Base-by-base conservation (phyloP, 2,329 filamentous ascomycete species). In the Coniochaeta sp. region DNA sequence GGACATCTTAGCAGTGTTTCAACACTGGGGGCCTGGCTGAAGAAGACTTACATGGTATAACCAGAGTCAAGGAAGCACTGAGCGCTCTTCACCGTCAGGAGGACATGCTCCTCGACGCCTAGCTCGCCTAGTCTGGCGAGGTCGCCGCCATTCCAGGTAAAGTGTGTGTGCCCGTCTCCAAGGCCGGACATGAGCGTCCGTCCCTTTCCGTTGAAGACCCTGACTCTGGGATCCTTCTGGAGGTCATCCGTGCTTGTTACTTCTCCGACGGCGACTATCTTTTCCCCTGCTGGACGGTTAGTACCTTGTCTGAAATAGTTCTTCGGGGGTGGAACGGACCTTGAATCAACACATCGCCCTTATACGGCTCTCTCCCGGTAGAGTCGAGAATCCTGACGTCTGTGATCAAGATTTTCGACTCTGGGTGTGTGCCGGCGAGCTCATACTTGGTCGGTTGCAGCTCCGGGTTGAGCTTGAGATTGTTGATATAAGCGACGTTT, bases 181-280 rank as follows among this genome's bases (percentile, higher is more conserved):
- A 77, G 61, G 1, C 75, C 75, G n/a, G 68, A 68, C 69, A 77
- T 77, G 24, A 78, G 56, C 1, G 74, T 77, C 18, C 73, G 62
- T 1, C 71, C 71, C 13, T 59, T 59, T 1, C 71, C 72, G 5
- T 70, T 51, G 42, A 73, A 61, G 26, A 68, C 60, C 30, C 66
- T 63, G 9, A 72, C 65, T 22, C n/a, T 51, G 3, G 56, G 50
- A 33, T 62, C 52, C n/a, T 52, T 55, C 40, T 60, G 55, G 6
- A 65, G 47, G 2, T 54, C 53, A 4, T 59, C 57, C 8, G 49
- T 51, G 45, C 58, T 53, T 12, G 59, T 55, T 4, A 67, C 60
- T 4, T 51, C 49, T 1, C 65, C 63, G 12, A 66, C 64, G 14
- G 57, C 54, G 7, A 52, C 51, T 27, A 66, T 63, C 16, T 55